Evolutionary conservation across 805 yeast species (phyloP).

Genomic region (Danielia oregonensis): DNA sequence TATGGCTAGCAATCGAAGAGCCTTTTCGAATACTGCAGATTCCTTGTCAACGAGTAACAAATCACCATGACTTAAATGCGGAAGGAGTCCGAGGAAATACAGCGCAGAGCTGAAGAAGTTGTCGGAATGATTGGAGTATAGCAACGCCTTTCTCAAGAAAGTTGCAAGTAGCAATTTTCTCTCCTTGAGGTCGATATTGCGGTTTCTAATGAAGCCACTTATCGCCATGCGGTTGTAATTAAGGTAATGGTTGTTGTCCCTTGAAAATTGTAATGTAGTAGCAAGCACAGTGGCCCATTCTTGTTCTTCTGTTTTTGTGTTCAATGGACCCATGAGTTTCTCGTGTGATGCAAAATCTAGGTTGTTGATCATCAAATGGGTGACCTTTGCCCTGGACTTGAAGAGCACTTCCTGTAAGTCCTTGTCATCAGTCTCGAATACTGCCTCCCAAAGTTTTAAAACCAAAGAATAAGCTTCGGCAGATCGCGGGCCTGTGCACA

Average conservation of each 20-base stretch:
- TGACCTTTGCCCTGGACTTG: constrained; percentile 17
- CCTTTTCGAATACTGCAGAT: constrained; percentile 16
- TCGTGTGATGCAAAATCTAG: constrained; percentile 22
- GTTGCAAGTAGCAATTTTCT: constrained; percentile 20
- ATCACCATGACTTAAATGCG: constrained; percentile 17
- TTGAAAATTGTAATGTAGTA: constrained; percentile 20
- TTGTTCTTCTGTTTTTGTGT: neutral
- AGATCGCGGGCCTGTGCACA: constrained; percentile 17
- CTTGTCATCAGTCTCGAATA: constrained; percentile 11
- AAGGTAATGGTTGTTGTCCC: constrained; percentile 5
- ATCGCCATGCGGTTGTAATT: constrained; percentile 12
- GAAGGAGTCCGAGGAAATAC: constrained; percentile 16
- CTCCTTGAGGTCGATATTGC: constrained; percentile 6
- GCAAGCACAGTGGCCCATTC: constrained; percentile 24
- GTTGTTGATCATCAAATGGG: constrained; percentile 26
- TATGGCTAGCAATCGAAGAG: constrained; percentile 17
- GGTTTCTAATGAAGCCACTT: constrained; percentile 13
- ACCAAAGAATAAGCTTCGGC: constrained; percentile 15
- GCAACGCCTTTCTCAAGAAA: constrained; percentile 16
- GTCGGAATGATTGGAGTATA: constrained; percentile 12
- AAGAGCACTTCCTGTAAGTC: constrained; percentile 17
- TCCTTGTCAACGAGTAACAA: constrained; percentile 16
- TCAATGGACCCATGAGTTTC: constrained; percentile 16
- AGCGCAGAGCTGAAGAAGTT: constrained; percentile 10
- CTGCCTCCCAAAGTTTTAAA: constrained; percentile 23